A percentile compares a stretch with the other conserved stretches of the same genome.
These are phyloP conservation scores for Geosmithia putterillii DNA, from an alignment of 2,329 filamentous ascomycete genomes.

Conservation along the genomic window DNA sequence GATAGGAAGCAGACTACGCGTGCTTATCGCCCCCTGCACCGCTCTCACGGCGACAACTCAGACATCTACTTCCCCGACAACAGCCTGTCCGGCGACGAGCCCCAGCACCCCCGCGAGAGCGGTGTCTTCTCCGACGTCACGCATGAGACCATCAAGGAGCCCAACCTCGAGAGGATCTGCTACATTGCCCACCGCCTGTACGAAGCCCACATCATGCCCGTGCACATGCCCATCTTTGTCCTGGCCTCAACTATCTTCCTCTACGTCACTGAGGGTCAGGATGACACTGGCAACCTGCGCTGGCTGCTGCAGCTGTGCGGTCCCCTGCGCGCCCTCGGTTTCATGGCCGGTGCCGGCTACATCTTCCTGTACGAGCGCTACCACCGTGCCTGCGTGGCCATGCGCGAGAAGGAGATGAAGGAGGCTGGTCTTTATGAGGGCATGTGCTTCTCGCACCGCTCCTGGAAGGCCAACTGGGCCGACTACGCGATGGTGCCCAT, in stretches of 20 bases:
- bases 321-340: constrained; percentile 45
- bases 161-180: constrained; percentile 42
- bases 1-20: constrained; percentile 43
- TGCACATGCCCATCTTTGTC: constrained; percentile 54
- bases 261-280: constrained; percentile 35
- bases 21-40: constrained; percentile 43
- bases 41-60: constrained; percentile 27
- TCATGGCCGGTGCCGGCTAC: constrained; percentile 50
- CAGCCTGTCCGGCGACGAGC: constrained; percentile 20
- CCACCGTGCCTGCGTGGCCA: constrained; percentile 47
- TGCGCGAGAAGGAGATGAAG: constrained; percentile 54
- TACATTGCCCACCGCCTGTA: constrained; percentile 56
- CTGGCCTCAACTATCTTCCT: constrained; percentile 49
- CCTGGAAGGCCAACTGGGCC: constrained; percentile 39
- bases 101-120: constrained; percentile 28
- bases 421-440: constrained; percentile 50
- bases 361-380: constrained; percentile 57
- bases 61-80: constrained; percentile 35
- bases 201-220: constrained; percentile 60
- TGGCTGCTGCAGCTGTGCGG: constrained; percentile 51
- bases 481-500: constrained; percentile 56
- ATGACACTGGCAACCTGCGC: constrained; percentile 38
- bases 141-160: constrained; percentile 35
- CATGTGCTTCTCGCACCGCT: constrained; percentile 52
- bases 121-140: constrained; percentile 44